Evolutionary conservation across 352 stramenopile species (phyloP).

Genomic region (Phytopythium aichiense): DNA sequence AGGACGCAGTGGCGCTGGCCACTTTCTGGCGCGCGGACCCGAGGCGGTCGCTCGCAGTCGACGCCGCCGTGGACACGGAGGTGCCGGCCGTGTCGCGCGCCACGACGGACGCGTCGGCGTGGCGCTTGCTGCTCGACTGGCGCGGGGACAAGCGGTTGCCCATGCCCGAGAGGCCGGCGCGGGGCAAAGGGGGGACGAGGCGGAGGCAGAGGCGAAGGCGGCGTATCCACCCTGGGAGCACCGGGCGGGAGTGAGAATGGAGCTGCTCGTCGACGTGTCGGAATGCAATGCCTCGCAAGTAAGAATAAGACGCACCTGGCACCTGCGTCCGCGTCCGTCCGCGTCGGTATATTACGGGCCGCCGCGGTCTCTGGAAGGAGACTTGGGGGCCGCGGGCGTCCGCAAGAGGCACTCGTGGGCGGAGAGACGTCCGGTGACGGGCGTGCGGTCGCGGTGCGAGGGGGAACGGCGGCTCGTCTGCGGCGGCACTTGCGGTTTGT

Average conservation of each 20-base stretch:
- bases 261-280: not conserved
- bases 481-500: not conserved
- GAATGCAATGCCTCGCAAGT: not conserved
- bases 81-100: not conserved
- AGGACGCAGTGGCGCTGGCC: not conserved
- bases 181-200: not conserved
- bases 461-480: not conserved
- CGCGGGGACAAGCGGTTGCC: constrained; percentile 2
- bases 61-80: not conserved
- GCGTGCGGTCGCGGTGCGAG: not conserved
- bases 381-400: not conserved
- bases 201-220: not conserved
- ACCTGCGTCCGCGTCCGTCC: too few relatives aligned
- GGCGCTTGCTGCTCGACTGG: not conserved
- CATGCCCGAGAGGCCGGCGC: not conserved
- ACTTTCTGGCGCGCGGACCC: not conserved
- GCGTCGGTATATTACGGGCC: too few relatives aligned
- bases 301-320: too few relatives aligned
- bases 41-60: not conserved
- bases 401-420: not conserved
- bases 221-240: not conserved
- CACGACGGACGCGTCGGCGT: not conserved
- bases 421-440: not conserved
- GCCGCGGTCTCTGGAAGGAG: too few relatives aligned
- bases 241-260: too few relatives aligned